These are phyloP conservation scores for Postia placenta DNA, from an alignment of 768 basidiomycete species.

Conservation along the genomic window DNA sequence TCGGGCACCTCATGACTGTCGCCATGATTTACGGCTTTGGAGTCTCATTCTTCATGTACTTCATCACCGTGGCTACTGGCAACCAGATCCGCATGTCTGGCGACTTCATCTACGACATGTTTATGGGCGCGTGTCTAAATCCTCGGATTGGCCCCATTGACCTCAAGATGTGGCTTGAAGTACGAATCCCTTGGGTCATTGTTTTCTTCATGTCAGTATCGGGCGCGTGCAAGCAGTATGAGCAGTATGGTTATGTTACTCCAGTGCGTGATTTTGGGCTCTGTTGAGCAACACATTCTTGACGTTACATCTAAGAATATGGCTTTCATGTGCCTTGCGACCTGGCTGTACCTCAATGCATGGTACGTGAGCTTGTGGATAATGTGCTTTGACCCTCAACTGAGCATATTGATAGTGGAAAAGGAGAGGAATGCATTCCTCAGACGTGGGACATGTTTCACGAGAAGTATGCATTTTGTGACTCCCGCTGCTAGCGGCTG, in stretches of 20 bases:
- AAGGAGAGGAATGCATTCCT: slow-evolving; percentile 92
- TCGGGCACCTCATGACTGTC: slow-evolving; percentile 93
- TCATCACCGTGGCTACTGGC: slow-evolving; percentile 69
- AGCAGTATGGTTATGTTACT: slow-evolving; percentile 85
- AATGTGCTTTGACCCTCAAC: neutral
- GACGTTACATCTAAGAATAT: slow-evolving; percentile 59
- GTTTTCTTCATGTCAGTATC: slow-evolving; percentile 91
- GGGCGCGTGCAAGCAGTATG: slow-evolving; percentile 94
- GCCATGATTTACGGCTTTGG: slow-evolving; percentile 88
- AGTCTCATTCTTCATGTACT: slow-evolving; percentile 76
- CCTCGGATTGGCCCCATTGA: slow-evolving; percentile 89
- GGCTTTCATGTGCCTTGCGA: slow-evolving; percentile 94
- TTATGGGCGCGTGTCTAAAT: slow-evolving; percentile 95
- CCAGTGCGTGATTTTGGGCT: slow-evolving; percentile 58
- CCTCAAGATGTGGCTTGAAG: slow-evolving; percentile 98
- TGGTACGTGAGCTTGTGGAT: slow-evolving; percentile 43
- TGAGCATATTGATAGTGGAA: slow-evolving; percentile 46
- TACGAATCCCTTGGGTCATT: slow-evolving; percentile 95
- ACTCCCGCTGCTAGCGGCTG: neutral
- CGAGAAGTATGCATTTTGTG: slow-evolving; percentile 60
- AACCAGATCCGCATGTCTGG: slow-evolving; percentile 92
- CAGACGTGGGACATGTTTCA: slow-evolving; percentile 99
- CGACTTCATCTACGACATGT: slow-evolving; percentile 89
- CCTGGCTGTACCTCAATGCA: slow-evolving; percentile 94
- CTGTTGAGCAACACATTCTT: neutral